These are phyloP conservation scores for Tolypocladium paradoxum DNA, from an alignment of 2,329 filamentous ascomycete species.

Conservation along the genomic window DNA sequence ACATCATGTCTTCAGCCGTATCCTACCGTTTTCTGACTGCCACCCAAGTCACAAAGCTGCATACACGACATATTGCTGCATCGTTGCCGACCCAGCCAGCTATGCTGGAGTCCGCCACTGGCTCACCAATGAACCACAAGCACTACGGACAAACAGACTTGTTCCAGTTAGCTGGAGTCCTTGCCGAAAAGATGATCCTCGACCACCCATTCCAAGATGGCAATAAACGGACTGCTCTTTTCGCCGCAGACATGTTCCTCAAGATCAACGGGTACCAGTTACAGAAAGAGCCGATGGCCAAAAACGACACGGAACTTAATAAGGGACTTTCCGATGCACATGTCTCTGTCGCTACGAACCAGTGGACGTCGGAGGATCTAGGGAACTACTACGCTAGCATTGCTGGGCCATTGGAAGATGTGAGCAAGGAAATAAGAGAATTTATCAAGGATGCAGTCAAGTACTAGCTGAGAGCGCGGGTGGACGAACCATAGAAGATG, in stretches of 20 bases:
- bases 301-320: conserved; percentile 1
- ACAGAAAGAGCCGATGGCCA: not conserved
- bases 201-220: conserved; percentile 11
- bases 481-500: no score
- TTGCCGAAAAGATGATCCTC: conserved; percentile 11
- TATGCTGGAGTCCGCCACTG: conserved; percentile 7
- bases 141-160: conserved; percentile 9
- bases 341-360: conserved; percentile 6
- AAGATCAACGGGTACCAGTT: conserved; percentile 11
- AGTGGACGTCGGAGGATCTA: conserved; percentile 10
- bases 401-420: conserved; percentile 1
- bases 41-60: conserved; percentile 4
- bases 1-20: not conserved
- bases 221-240: conserved; percentile 10
- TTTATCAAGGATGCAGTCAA: not conserved
- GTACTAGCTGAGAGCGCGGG: not conserved
- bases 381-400: conserved; percentile 7
- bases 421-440: not conserved
- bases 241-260: conserved; percentile 10
- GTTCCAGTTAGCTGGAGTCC: conserved; percentile 10
- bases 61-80: conserved; percentile 1
- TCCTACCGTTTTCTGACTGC: conserved; percentile 6
- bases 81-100: conserved; percentile 5
- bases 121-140: conserved; percentile 8
- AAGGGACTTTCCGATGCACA: conserved; percentile 6